Evolutionary conservation across 306 rosid genomes (phyloP).

Genomic region (Lathyrus aphaca): DNA sequence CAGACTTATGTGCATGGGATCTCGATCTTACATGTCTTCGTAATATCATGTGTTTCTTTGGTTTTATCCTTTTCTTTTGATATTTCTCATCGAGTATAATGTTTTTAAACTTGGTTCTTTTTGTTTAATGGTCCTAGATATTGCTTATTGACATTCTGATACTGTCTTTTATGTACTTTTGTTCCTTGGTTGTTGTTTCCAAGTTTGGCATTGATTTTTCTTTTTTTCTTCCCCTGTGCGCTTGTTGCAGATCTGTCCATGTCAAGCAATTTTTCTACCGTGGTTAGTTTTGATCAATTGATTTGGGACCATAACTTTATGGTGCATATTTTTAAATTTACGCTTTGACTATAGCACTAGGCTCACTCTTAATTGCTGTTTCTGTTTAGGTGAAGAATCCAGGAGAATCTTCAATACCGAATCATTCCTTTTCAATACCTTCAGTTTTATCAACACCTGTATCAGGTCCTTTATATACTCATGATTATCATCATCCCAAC

Average conservation of each 20-base stretch:
- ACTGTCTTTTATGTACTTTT: slow-evolving; percentile 30
- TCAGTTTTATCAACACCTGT: slow-evolving; percentile 60
- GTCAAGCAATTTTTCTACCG: slow-evolving; percentile 68
- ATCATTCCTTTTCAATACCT: slow-evolving; percentile 62
- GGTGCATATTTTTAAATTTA: slow-evolving; percentile 38
- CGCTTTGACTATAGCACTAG: slow-evolving; percentile 18
- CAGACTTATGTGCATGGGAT: slow-evolving; percentile 9
- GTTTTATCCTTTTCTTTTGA: slow-evolving; percentile 16
- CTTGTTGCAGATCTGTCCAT: slow-evolving; percentile 67
- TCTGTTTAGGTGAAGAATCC: slow-evolving; percentile 64
- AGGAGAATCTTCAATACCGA: slow-evolving; percentile 57
- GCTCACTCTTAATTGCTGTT: slow-evolving; percentile 34
- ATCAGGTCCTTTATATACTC: slow-evolving; percentile 54
- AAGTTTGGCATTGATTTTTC: slow-evolving; percentile 48
- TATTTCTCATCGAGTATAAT: slow-evolving; percentile 32
- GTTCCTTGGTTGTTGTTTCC: slow-evolving; percentile 13
- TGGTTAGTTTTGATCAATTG: slow-evolving; percentile 57
- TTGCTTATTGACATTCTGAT: slow-evolving; percentile 15
- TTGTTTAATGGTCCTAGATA: slow-evolving; percentile 29
- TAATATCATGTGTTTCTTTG: slow-evolving; percentile 19
- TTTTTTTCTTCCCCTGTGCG: slow-evolving; percentile 39
- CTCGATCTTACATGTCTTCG: slow-evolving; percentile 8
- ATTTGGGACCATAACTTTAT: slow-evolving; percentile 35
- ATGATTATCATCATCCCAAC: slow-evolving; percentile 54
- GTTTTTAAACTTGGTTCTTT: slow-evolving; percentile 27